Evolutionary conservation across 257 asterid species (phyloP).

Genomic region (Plantago ovata): DNA sequence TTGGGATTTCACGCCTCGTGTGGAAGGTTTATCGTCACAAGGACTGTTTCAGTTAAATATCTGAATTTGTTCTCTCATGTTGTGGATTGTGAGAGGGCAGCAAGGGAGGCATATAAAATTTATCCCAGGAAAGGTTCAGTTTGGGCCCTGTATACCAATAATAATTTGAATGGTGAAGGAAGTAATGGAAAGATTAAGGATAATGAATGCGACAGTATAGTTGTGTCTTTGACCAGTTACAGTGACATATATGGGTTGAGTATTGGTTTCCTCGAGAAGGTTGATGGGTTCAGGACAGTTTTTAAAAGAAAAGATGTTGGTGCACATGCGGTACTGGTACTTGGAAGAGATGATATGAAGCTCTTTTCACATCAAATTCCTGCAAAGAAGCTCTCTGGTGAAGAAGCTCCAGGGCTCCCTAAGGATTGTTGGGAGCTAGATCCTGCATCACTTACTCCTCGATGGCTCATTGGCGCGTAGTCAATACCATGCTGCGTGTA

Average conservation of each 20-base stretch:
- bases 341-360: conserved; percentile 45
- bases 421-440: conserved; percentile 91
- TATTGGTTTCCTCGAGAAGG: conserved; percentile 67
- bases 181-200: conserved; percentile 22
- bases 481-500: neutral
- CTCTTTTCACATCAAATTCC: conserved; percentile 77
- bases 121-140: conserved; percentile 84
- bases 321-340: conserved; percentile 43
- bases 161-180: conserved; percentile 23
- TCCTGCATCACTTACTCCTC: conserved; percentile 59
- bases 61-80: conserved; percentile 68
- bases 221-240: conserved; percentile 56
- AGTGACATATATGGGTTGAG: conserved; percentile 67
- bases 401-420: conserved; percentile 58
- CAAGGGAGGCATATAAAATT: conserved; percentile 57
- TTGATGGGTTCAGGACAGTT: conserved; percentile 59
- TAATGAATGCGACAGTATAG: conserved; percentile 38
- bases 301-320: conserved; percentile 72
- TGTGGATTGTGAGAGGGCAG: conserved; percentile 66
- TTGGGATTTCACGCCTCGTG: conserved; percentile 50
- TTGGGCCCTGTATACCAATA: conserved; percentile 61
- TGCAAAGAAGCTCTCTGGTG: conserved; percentile 68
- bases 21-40: conserved; percentile 68
- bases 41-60: conserved; percentile 38
- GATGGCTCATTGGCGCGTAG: conserved; percentile 24